Percentiles rank a stretch among this genome's conserved stretches.
Conservation (phyloP, 352 stramenopile species). For the Globisporangium irregulare region DNA sequence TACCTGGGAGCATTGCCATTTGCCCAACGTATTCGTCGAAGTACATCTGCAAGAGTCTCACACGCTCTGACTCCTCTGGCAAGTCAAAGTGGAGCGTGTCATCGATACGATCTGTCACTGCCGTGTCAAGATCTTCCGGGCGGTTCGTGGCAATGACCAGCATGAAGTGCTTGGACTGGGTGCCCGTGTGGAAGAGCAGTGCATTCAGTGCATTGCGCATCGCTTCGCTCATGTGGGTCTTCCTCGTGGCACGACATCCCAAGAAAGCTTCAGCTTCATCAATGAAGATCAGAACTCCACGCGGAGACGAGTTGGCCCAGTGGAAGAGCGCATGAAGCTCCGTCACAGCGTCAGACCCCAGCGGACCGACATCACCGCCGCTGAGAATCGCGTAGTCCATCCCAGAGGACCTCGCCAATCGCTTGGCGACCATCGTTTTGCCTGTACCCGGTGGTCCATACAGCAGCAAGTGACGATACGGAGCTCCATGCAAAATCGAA, state of each 20-base stretch:
- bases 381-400: constrained; percentile 87
- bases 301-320: constrained; percentile 73
- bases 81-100: constrained; percentile 80
- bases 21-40: constrained; percentile 56
- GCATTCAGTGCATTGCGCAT: constrained; percentile 85
- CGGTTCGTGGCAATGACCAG: constrained; percentile 85
- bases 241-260: constrained; percentile 63
- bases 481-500: constrained; percentile 53
- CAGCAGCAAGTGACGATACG: constrained; percentile 81
- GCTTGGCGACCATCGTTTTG: constrained; percentile 89
- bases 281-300: constrained; percentile 85
- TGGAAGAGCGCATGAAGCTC: constrained; percentile 82
- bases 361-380: constrained; percentile 78
- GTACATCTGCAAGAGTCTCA: constrained; percentile 69
- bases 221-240: constrained; percentile 82
- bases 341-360: constrained; percentile 70
- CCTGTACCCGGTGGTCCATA: constrained; percentile 82
- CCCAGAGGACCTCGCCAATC: constrained; percentile 51
- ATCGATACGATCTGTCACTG: constrained; percentile 80
- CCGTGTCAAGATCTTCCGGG: constrained; percentile 73
- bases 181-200: constrained; percentile 77
- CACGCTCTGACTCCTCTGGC: constrained; percentile 56
- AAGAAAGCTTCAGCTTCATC: constrained; percentile 49
- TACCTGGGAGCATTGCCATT: constrained; percentile 9
- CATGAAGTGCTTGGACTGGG: constrained; percentile 72